Percentiles rank a stretch among this genome's conserved stretches.
Conservation (phyloP, 192 early-diverging fungal species). For the Mortierella antarctica region DNA sequence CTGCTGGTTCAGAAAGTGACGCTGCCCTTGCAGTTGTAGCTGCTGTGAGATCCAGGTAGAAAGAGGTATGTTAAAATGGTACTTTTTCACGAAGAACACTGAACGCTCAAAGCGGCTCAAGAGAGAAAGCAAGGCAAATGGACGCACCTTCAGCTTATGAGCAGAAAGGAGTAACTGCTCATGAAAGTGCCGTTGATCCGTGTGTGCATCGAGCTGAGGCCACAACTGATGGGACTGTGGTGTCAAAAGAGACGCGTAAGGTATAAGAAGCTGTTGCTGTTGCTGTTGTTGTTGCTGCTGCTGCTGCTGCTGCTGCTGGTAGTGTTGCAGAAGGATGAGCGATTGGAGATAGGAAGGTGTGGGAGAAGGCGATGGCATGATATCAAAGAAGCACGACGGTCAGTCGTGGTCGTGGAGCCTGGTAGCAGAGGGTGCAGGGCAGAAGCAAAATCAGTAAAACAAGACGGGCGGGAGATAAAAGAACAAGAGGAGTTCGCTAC, state of each 20-base stretch:
- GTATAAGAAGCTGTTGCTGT: background rate
- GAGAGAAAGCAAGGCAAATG: background rate
- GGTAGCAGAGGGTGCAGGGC: no score
- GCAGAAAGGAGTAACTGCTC: conserved; percentile 15
- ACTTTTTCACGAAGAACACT: no score
- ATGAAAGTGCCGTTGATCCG: background rate
- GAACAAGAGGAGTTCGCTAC: no score
- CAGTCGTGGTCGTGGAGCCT: no score
- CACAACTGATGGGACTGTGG: background rate
- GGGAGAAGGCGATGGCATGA: conserved; percentile 40
- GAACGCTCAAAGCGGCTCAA: background rate
- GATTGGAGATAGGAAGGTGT: conserved; percentile 22
- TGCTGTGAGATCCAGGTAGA: background rate
- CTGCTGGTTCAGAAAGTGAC: background rate
- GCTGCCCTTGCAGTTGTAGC: conserved; percentile 13
- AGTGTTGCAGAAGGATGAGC: conserved; percentile 30
- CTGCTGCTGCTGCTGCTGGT: conserved; percentile 22
- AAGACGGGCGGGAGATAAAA: no score
- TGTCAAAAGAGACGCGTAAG: background rate
- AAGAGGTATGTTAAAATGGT: background rate
- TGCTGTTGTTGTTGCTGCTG: conserved; percentile 5
- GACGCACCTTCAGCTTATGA: conserved; percentile 38
- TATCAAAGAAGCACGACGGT: no score
- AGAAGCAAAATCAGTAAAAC: no score
- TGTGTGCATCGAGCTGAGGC: background rate